Evolutionary conservation across 2,329 filamentous ascomycete genomes (phyloP), one percentile per base, ranked within the genome.

Genomic region (Amesomyces nigricolor): DNA sequence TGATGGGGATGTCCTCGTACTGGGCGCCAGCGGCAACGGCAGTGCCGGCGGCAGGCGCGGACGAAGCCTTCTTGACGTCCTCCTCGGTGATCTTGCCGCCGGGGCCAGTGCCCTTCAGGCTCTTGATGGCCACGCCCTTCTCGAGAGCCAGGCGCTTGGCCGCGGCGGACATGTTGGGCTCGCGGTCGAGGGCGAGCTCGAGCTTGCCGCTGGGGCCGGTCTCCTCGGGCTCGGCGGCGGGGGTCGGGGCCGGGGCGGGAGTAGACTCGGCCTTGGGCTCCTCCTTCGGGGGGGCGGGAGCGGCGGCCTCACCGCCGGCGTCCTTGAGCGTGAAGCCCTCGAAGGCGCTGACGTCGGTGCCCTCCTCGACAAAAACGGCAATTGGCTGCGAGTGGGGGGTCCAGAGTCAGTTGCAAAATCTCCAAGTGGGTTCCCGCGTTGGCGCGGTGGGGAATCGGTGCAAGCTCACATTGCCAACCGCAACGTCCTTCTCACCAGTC

Each of bases 281-380:
- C 61, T 83, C 78, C 71, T 89, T 78, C 71, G 88, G 87, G 62
- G 87, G 78, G 54, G 83, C 75, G 56, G 85, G 73, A 60, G 88
- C 67, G 57, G 86, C 72, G 57, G 79, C 75, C 64, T 91, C 87
- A 68, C 91, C 92, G 67, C 92, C 94, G 64, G 94, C 94, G 75
- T 99, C 94, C 65, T 89, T 85, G 59, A 94, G 73, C 63, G 85
- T 86, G 78, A 96, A 99, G 61, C 83, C 83, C 69, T 91, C 90
- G 73, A 99, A 99, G 50, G 91, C 87, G 49, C 86, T 79, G 63
- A 96, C 78, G 70, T 99, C 92, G 72, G 81, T 82, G 57, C 88
- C 91, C 69, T 97, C 92, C 69, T 96, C 92, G 62, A 97, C 87
- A 70, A 97, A 81, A 62, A 99, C 83, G 61, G 92, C 95, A 69